Conservation (phyloP, 2,329 filamentous ascomycete species). For the Tolypocladium guangdongense region DNA sequence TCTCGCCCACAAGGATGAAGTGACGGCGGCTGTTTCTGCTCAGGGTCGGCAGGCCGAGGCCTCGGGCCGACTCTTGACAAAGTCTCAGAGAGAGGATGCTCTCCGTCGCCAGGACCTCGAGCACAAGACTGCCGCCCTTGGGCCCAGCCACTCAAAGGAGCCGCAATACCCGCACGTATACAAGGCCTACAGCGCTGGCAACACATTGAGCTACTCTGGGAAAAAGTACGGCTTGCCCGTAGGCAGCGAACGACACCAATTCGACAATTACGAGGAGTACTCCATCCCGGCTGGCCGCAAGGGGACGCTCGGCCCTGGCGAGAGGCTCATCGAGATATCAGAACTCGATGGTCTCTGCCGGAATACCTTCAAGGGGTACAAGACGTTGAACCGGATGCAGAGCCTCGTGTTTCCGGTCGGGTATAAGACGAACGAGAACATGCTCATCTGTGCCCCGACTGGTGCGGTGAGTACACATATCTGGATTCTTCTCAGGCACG, state of each 20-base stretch:
- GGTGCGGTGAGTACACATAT: slow-evolving; percentile 54
- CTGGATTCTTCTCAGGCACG: neutral
- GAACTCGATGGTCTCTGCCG: slow-evolving; percentile 83
- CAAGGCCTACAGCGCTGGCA: slow-evolving; percentile 70
- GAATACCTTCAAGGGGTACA: slow-evolving; percentile 91
- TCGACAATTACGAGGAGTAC: slow-evolving; percentile 80
- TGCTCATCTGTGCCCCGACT: slow-evolving; percentile 96
- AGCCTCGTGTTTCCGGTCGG: slow-evolving; percentile 91
- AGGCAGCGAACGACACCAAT: slow-evolving; percentile 60
- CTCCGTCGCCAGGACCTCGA: slow-evolving; percentile 65
- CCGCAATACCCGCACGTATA: slow-evolving; percentile 91
- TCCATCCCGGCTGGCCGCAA: slow-evolving; percentile 73
- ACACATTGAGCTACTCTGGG: slow-evolving; percentile 69
- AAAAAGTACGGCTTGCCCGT: slow-evolving; percentile 72
- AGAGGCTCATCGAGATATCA: slow-evolving; percentile 66
- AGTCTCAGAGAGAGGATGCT: slow-evolving; percentile 66
- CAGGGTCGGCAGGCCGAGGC: slow-evolving; percentile 20
- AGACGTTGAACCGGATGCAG: slow-evolving; percentile 92
- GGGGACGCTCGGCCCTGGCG: slow-evolving; percentile 59
- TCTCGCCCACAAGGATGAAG: slow-evolving; percentile 63
- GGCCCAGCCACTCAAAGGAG: slow-evolving; percentile 59
- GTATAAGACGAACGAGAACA: slow-evolving; percentile 93
- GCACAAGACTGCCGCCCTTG: slow-evolving; percentile 69
- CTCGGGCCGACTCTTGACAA: slow-evolving; percentile 53
- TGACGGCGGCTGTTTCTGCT: slow-evolving; percentile 39